Evolutionary conservation across 495 filamentous ascomycete species (phyloP), one percentile per base, ranked within the genome.

Genomic region (Aspergillus saccharolyticus): DNA sequence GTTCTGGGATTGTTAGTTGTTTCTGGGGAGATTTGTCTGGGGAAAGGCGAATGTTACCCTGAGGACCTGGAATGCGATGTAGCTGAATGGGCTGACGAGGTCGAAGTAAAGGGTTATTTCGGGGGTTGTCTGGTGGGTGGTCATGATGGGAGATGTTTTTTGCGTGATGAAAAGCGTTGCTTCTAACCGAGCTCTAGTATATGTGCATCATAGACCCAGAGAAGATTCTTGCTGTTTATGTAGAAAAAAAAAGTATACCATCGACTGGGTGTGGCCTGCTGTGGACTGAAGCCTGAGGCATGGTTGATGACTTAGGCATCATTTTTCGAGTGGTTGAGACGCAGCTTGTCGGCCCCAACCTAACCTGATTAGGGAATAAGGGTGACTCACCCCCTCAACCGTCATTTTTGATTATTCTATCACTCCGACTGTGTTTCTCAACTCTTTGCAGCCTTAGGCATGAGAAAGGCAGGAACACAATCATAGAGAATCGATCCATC

Each of bases 31-130:
- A 28, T 39, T 39, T 39, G 33, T 5, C 6, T 39, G 33, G 33
- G 7, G 12, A 10, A 10, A 12, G 33, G 33, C 2, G 33, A 6
- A 12, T 52, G 53, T 48, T 47, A 60, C 61, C 25, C 24, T 61
- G 9, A 64, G 44, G 12, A 56, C 47, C 33, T 67, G 54, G 43
- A 67, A 64, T 4, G 56, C 64, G 43, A 64, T 60, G 19, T 57
- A 62, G 50, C 59, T 64, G 47, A 64, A 67, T 4, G 64, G 64
- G 24, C 64, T 64, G n/a, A 54, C 55, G 56, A 67, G 57, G 57
- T 64, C 64, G 45, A 62, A 64, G 46, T 60, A 67, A 4, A 63
- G 44, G 14, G 59, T 62, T 52, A 39, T 52, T 12, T 52, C 48
- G 22, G 22, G 25, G 16, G 16, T 22, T 8, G 44, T 8, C 2